Percentiles rank a stretch among this genome's conserved stretches.
Evolutionary conservation across 768 basidiomycete genomes (phyloP).

Genomic region (Naganishia kalamii): DNA sequence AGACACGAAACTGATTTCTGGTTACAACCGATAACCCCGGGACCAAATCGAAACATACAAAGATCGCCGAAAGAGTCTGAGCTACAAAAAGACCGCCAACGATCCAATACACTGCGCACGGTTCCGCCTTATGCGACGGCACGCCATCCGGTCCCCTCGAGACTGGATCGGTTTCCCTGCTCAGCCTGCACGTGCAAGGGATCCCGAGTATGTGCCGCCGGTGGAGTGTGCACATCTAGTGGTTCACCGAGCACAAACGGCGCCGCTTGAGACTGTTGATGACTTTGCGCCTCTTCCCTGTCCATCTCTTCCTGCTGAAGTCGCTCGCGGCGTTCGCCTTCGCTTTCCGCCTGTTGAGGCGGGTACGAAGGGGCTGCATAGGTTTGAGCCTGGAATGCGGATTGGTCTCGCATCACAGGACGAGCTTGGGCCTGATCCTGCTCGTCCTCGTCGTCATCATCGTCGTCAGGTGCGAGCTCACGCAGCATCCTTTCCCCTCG

Average conservation of each 20-base stretch:
- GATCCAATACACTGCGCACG: no score
- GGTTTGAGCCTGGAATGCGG: background rate
- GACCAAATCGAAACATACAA: no score
- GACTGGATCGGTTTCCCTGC: background rate
- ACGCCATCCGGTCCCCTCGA: slow-evolving; percentile 11
- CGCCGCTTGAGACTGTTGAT: background rate
- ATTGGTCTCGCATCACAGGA: slow-evolving; percentile 1
- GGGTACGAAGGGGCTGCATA: background rate
- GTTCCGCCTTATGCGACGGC: background rate
- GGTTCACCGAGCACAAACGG: slow-evolving; percentile 25
- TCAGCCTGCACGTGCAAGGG: background rate
- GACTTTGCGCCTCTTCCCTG: background rate
- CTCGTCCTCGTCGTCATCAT: slow-evolving; percentile 31
- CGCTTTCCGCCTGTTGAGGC: background rate
- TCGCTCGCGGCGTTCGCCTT: slow-evolving; percentile 7
- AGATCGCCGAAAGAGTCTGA: no score
- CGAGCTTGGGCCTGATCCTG: slow-evolving; percentile 13
- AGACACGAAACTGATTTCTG: no score
- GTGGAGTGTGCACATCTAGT: slow-evolving; percentile 5
- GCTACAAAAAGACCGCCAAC: no score
- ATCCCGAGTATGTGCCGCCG: background rate
- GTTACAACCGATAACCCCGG: no score
- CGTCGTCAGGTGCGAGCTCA: slow-evolving; percentile 33
- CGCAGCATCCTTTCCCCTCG: slow-evolving; percentile 47
- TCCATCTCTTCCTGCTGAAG: slow-evolving; percentile 7